Evolutionary conservation across 2,329 filamentous ascomycete species (phyloP).

Genomic region (Cercospora berteroae): DNA sequence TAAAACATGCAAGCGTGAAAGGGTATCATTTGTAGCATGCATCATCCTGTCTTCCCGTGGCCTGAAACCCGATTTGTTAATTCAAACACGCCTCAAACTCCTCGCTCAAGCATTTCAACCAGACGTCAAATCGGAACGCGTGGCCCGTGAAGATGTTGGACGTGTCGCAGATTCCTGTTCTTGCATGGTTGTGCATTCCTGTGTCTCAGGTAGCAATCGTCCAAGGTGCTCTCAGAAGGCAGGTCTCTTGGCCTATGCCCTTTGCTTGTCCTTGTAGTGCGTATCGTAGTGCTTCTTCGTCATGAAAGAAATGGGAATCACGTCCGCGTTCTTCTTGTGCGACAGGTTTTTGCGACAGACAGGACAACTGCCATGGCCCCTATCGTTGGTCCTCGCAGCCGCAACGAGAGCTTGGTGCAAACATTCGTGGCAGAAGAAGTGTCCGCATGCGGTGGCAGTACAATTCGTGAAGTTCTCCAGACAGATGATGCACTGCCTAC

Average conservation of each 20-base stretch:
- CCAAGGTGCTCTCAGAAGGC: background rate
- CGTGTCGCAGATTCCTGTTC: background rate
- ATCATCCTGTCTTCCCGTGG: constrained; percentile 5
- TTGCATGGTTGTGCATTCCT: background rate
- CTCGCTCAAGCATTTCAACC: constrained; percentile 15
- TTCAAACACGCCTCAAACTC: constrained; percentile 1
- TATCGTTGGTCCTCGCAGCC: constrained; percentile 51
- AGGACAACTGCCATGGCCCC: constrained; percentile 48
- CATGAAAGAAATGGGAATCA: constrained; percentile 29
- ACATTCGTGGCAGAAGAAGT: constrained; percentile 64
- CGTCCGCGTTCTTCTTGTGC: constrained; percentile 23
- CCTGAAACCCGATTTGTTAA: constrained; percentile 7
- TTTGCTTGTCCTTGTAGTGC: constrained; percentile 5
- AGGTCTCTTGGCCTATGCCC: constrained; percentile 2
- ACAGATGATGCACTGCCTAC: constrained; percentile 61
- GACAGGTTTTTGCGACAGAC: constrained; percentile 34
- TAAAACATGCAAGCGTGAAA: constrained; percentile 1
- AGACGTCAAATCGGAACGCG: constrained; percentile 10
- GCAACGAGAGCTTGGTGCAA: constrained; percentile 60
- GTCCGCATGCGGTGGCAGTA: constrained; percentile 60
- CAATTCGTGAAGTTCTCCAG: constrained; percentile 61
- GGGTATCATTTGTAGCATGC: constrained; percentile 7
- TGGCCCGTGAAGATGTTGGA: background rate
- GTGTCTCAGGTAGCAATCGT: background rate
- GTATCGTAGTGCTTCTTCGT: constrained; percentile 24